Evolutionary conservation across 1,139 yeast genomes (phyloP), one percentile per base, ranked within the genome.

Genomic region (Hansenula anomala): DNA sequence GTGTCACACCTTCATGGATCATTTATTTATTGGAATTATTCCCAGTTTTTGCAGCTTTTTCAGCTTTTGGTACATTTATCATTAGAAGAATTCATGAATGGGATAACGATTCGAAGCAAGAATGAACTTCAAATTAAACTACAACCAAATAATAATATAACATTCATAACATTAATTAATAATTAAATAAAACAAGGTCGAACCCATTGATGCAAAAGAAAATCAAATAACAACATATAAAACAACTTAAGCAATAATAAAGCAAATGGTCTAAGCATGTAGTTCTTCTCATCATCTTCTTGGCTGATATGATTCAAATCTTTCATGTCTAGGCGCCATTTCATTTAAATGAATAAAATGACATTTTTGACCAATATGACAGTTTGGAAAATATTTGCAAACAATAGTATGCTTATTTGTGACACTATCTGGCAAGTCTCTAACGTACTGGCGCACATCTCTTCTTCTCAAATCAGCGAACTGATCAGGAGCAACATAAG

Each of bases 11-110:
- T 0, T 55, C 65, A 18, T 34, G 53, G 10, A 32, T 63, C 18
- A 48, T 65, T 43, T 66, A 71, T 13, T 41, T 59, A 13, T 41
- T 73, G 6, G 72, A 75, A 41, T 60, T 69, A 45, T 44, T 78
- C 46, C 86, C 90, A 3, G 72, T 84, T 1, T 52, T 85, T 30
- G 90, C 85, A 24, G 56, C 67, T 17, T 54, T 79, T 13, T 79
- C 85, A 31, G 89, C 86, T 0, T 50, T 71, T 45, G 42, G 40
- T 18, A 44, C 44, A 1, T 46, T 26, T 23, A 23, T 40, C 1
- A 37, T 40, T 6, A 36, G 47, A 18, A 40, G 40, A 29, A 36
- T 40, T 5, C 30, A 41, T 25, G 37, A 36, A 5, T n/a, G 29
- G 11, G 7, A 15, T 4, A 18, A 14, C 4, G 6, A 23, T 11